These are phyloP conservation scores for Recurvomyces mirabilis DNA, from an alignment of 495 filamentous ascomycete species.

Conservation along the genomic window DNA sequence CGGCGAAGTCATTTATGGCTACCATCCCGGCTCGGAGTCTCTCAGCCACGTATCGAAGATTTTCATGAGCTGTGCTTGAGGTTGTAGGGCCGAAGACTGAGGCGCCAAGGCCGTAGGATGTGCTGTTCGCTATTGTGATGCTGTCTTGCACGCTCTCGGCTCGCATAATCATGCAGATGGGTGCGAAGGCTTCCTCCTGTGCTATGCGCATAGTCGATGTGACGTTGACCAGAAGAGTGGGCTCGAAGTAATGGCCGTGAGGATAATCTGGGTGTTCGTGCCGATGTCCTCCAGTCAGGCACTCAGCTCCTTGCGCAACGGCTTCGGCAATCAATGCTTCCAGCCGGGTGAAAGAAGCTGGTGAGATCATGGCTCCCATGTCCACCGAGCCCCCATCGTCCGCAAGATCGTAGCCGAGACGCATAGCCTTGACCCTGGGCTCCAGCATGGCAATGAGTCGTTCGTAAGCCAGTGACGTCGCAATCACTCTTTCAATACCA, in stretches of 20 bases:
- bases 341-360: slow-evolving; percentile 49
- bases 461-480: slow-evolving; percentile 60
- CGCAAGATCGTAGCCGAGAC: slow-evolving; percentile 53
- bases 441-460: slow-evolving; percentile 58
- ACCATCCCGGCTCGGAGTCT: slow-evolving; percentile 79
- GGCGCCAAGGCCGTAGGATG: slow-evolving; percentile 29
- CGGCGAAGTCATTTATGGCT: slow-evolving; percentile 85
- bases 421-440: slow-evolving; percentile 58
- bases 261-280: slow-evolving; percentile 57
- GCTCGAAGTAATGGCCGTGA: slow-evolving; percentile 79
- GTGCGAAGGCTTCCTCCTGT: slow-evolving; percentile 83
- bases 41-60: slow-evolving; percentile 49
- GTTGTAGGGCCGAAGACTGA: slow-evolving; percentile 55
- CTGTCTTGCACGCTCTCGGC: slow-evolving; percentile 41
- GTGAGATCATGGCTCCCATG: slow-evolving; percentile 82
- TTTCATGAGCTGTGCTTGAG: slow-evolving; percentile 31
- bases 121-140: slow-evolving; percentile 28
- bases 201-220: slow-evolving; percentile 55
- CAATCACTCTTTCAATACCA: slow-evolving; percentile 87
- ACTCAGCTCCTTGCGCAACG: slow-evolving; percentile 60
- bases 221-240: slow-evolving; percentile 82
- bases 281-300: slow-evolving; percentile 71
- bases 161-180: slow-evolving; percentile 73
- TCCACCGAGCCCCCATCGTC: slow-evolving; percentile 46
- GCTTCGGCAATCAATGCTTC: slow-evolving; percentile 59